Evolutionary conservation across 345 rosid genomes (phyloP), one percentile per base, ranked within the genome.

Genomic region (Eucalyptus camaldulensis): DNA sequence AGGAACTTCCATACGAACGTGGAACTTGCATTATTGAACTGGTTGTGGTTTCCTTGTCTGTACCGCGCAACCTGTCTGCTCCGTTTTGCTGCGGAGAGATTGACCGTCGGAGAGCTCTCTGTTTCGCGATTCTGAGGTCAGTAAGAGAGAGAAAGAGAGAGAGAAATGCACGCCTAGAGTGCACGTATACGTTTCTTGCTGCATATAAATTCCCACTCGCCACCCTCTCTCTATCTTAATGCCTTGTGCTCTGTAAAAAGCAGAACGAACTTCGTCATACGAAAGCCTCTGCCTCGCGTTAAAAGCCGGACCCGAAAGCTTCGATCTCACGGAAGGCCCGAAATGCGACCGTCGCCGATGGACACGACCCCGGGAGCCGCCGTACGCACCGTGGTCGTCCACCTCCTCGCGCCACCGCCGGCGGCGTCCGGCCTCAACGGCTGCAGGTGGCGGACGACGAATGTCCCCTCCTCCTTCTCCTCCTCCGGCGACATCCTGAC

Each of bases 401-500:
- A 19, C 45, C 85, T 47, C 62, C 60, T 58, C 80, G 90, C 91
- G 19, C 91, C 94, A 4, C 87, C 91, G 15, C 72, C 88, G 44
- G 31, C 90, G 54, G 9, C 91, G 8, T 93, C 94, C 88, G 90
- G 88, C 50, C 90, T 92, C 31, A 89, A 86, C 6, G 91, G 91
- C 62, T 93, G 95, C 91, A 67, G 88, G 44, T 92, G 94, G 96
- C 91, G 90, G 91, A 17, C 86, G 37, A 5, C 86, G 49, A 5
- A 85, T n/a, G 25, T 88, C 37, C 89, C 94, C 92, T 88, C 95
- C 13, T 22, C 62, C 58, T 7, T 7, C 22, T 8, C 25, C 49
- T 90, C 89, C 90, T 91, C 95, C 17, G 89, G 85, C 87, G 95
- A 92, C 91, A 93, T 95, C 58, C 93, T 93, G 90, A 94, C 95